phyloP scores from a whole-genome alignment of 73 alveolate genomes.

The Tetrahymena thermophila region DNA sequence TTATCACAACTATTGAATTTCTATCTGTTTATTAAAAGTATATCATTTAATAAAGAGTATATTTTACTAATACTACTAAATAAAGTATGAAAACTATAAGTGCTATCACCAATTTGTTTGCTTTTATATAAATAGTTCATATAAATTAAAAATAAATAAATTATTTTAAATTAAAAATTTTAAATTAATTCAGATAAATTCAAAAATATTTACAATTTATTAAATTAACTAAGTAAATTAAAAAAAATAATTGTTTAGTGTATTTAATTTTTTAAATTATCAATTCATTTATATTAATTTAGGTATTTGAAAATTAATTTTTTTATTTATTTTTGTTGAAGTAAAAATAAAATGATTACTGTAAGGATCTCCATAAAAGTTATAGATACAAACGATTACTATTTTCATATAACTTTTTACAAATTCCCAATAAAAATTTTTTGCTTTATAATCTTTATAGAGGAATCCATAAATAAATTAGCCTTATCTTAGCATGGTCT shows the following conservation, averaged over 20 bases:
- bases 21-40: not conserved
- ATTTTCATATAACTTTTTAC: not conserved
- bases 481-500: not conserved
- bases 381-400: not conserved
- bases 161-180: too few species aligned
- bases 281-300: too few species aligned
- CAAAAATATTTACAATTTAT: too few species aligned
- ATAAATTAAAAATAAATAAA: too few species aligned
- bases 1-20: not conserved
- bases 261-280: too few species aligned
- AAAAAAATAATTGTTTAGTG: too few species aligned
- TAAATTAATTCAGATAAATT: too few species aligned
- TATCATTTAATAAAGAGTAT: not conserved
- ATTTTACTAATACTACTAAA: not conserved
- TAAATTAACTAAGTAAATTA: too few species aligned
- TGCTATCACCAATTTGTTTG: not conserved
- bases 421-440: not conserved
- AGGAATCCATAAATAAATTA: constrained; percentile 4
- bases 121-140: too few species aligned
- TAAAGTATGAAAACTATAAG: not conserved
- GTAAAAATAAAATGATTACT: not conserved
- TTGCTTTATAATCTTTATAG: not conserved
- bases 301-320: too few species aligned
- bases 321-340: not conserved
- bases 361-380: not conserved